Evolutionary conservation across 1,284 basidiomycete genomes (phyloP).

Genomic region (Papiliotrema laurentii): DNA sequence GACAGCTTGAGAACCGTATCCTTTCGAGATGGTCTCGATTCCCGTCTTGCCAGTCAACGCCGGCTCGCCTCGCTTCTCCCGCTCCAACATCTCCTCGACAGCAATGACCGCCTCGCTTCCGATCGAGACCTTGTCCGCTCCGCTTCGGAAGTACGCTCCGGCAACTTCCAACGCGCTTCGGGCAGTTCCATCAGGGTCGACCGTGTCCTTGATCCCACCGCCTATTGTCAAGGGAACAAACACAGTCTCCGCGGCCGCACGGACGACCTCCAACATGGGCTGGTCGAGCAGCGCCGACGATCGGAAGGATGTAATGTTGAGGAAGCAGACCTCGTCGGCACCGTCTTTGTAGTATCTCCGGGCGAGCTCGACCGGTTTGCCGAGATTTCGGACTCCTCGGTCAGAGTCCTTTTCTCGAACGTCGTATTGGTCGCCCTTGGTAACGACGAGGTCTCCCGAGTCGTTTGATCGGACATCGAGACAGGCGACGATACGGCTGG

Average conservation of each 20-base stretch:
- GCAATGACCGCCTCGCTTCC: slow-evolving; percentile 93
- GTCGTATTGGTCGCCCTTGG: slow-evolving; percentile 99
- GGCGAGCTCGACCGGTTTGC: slow-evolving; percentile 92
- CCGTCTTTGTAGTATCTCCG: slow-evolving; percentile 80
- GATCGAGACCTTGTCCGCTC: slow-evolving; percentile 92
- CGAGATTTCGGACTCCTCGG: slow-evolving; percentile 90
- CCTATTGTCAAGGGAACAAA: slow-evolving; percentile 99
- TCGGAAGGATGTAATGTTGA: slow-evolving; percentile 99
- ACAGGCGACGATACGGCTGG: slow-evolving; percentile 94
- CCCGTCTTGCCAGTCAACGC: slow-evolving; percentile 60
- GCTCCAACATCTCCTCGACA: slow-evolving; percentile 72
- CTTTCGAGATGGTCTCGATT: slow-evolving; percentile 86
- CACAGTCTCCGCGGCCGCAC: slow-evolving; percentile 79
- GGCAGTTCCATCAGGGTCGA: slow-evolving; percentile 90
- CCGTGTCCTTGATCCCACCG: slow-evolving; percentile 93
- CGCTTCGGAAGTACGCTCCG: slow-evolving; percentile 91
- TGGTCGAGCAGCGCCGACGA: slow-evolving; percentile 92
- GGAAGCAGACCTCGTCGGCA: slow-evolving; percentile 93
- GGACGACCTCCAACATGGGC: slow-evolving; percentile 95
- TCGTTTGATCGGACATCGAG: slow-evolving; percentile 98
- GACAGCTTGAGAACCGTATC: slow-evolving; percentile 94
- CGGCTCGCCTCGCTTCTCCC: slow-evolving; percentile 50
- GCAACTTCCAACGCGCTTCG: slow-evolving; percentile 90
- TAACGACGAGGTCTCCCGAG: slow-evolving; percentile 93
- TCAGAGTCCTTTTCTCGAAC: slow-evolving; percentile 75